A percentile compares a stretch with the other conserved stretches of the same genome.
These are phyloP conservation scores for Saccharomyces cerevisiae DNA, from an alignment of 805 yeast species.

Conservation along the genomic window DNA sequence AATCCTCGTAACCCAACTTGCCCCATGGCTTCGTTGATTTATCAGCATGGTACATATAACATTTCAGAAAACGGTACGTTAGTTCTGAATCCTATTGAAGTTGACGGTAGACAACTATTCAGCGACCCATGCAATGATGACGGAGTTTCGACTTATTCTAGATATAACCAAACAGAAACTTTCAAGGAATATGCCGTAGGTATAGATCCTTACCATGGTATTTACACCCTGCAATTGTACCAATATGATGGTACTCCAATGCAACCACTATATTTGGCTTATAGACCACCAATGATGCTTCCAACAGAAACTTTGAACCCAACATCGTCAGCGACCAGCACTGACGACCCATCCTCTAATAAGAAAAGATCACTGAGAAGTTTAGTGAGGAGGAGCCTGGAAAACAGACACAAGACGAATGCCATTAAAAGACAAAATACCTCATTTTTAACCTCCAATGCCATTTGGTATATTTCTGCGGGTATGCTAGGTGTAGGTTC, in stretches of 20 bases:
- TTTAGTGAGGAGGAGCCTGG: conserved; percentile 63
- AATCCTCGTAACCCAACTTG: conserved; percentile 71
- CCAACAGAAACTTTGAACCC: conserved; percentile 92
- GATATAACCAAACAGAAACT: conserved; percentile 62
- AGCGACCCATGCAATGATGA: conserved; percentile 76
- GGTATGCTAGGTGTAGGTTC: conserved; percentile 26
- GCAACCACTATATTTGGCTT: conserved; percentile 87
- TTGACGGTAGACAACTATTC: conserved; percentile 87
- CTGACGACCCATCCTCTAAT: conserved; percentile 22
- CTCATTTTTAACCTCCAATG: conserved; percentile 11
- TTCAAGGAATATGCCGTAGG: conserved; percentile 50
- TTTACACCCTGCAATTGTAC: conserved; percentile 63
- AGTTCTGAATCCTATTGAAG: conserved; percentile 60
- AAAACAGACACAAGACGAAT: conserved; percentile 69
- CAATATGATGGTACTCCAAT: conserved; percentile 70
- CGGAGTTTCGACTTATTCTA: conserved; percentile 53
- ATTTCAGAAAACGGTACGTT: conserved; percentile 58
- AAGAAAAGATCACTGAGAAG: conserved; percentile 32
- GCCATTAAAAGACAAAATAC: conserved; percentile 39
- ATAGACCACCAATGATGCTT: conserved; percentile 91
- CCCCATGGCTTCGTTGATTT: conserved; percentile 72
- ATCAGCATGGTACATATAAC: conserved; percentile 81
- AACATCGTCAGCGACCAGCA: conserved; percentile 34
- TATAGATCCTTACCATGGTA: conserved; percentile 77
- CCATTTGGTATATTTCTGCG: conserved; percentile 22